These are phyloP conservation scores for Angomonas deanei DNA, from an alignment of 208 protist genomes.

Conservation along the genomic window DNA sequence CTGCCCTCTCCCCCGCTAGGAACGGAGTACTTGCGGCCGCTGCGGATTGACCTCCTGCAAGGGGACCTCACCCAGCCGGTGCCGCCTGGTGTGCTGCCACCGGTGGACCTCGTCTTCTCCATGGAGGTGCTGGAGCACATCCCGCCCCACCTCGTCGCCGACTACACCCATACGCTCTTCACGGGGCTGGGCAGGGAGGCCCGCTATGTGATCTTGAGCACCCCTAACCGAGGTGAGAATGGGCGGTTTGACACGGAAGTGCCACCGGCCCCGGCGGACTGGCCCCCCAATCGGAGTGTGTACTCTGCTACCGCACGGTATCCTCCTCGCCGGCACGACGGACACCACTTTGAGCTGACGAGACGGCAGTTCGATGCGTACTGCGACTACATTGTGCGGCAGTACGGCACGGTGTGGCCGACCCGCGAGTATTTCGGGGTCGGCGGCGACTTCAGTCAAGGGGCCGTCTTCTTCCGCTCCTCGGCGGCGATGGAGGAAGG, in stretches of 20 bases:
- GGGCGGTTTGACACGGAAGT: constrained; percentile 3
- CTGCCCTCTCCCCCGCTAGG: constrained; percentile 8
- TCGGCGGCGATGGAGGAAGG: background rate
- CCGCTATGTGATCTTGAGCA: constrained; percentile 37
- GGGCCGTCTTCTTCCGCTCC: constrained; percentile 26
- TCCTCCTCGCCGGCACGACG: constrained; percentile 23
- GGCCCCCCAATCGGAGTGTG: constrained; percentile 15
- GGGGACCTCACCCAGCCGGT: constrained; percentile 35
- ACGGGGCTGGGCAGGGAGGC: constrained; percentile 17
- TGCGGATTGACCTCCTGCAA: constrained; percentile 27
- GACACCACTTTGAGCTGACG: constrained; percentile 62
- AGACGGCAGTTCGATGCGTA: constrained; percentile 30
- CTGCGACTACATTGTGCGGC: constrained; percentile 36
- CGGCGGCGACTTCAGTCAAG: constrained; percentile 42
- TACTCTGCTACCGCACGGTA: constrained; percentile 6
- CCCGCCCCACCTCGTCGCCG: constrained; percentile 24
- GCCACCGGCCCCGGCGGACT: background rate
- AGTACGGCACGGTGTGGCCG: constrained; percentile 23
- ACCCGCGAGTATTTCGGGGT: constrained; percentile 26
- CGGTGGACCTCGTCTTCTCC: constrained; percentile 40
- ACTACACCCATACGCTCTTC: constrained; percentile 48
- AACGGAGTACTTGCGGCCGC: constrained; percentile 13
- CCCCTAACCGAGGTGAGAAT: constrained; percentile 48
- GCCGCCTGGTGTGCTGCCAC: background rate
- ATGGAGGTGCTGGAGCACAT: constrained; percentile 66